Percentiles rank a stretch among this genome's conserved stretches.
These are phyloP conservation scores for Euphrasia confusa DNA, from an alignment of 257 asterid genomes.

Conservation along the genomic window DNA sequence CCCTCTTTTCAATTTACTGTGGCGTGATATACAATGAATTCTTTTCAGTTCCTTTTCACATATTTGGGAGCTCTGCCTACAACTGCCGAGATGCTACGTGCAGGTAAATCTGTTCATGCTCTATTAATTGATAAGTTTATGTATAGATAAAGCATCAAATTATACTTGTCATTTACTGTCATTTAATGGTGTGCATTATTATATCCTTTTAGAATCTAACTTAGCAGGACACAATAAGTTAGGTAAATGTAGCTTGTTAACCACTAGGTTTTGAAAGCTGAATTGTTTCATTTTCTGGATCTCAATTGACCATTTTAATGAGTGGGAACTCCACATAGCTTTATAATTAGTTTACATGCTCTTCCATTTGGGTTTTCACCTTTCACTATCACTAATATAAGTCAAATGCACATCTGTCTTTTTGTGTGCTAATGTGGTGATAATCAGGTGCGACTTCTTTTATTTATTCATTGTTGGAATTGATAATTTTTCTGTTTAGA, in stretches of 20 bases:
- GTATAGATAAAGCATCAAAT: not conserved
- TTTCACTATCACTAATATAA: not conserved
- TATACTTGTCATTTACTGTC: not conserved
- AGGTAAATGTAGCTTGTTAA: not conserved
- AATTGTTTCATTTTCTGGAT: not conserved
- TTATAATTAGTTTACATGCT: not conserved
- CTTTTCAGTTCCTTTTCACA: slow-evolving; percentile 95
- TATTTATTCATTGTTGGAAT: not conserved
- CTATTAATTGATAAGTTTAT: not conserved
- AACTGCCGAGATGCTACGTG: slow-evolving; percentile 83
- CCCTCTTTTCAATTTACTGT: slow-evolving; percentile 93
- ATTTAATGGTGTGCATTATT: not conserved
- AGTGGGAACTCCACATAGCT: not conserved
- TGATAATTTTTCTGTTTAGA: not conserved
- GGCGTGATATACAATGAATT: slow-evolving; percentile 97
- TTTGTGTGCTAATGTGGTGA: not conserved
- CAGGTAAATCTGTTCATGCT: slow-evolving; percentile 47
- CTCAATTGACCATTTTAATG: not conserved
- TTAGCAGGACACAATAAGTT: not conserved
- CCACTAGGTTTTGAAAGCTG: not conserved
- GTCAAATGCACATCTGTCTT: not conserved
- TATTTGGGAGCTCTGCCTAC: slow-evolving; percentile 94
- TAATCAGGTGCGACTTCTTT: not conserved
- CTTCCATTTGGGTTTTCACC: not conserved
- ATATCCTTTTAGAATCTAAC: not conserved